Base-by-base conservation (phyloP, 2,329 filamentous ascomycete species). In the Cytospora piceicola region DNA sequence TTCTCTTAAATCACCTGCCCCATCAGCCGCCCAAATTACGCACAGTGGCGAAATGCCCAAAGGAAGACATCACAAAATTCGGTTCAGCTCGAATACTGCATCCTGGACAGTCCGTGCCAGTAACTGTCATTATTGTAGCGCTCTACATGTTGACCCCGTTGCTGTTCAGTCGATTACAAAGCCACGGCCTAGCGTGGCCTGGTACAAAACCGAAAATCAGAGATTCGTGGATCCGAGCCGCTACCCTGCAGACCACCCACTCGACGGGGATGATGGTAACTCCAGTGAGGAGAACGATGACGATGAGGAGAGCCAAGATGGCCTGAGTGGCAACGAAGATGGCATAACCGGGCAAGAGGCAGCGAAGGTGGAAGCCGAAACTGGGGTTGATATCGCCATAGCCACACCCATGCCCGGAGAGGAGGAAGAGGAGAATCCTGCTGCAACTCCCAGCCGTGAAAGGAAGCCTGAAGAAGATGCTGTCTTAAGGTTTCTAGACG, bases 201-300 rank as follows among this genome's bases (percentile, higher is more conserved):
- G 51, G 59, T 51, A 55, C 3, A 32, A 24, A 1, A n/a, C 12
- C 8, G 59, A 61, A 14, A 61, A 61, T 22, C 59, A 55, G 20
- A 46, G 3, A 11, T 55, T 61, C 17, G 20, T 55, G 6, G 59
- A 61, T 17, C 17, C 17, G 7, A 46, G 17, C 15, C 42, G 42
- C 7, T 11, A 20, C 6, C n/a, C 17, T 1, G 29, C 34, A 3
- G 27, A 34, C 11, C 14, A 24, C 3, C 3, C n/a, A 2, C 15
- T 1, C 4, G 11, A 27, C 3, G 58, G 39, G 2, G 49, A 53
- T 15, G 24, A n/a, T 9, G 36, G 2, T 14, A 3, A n/a, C 20
- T 46, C 15, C 20, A 46, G 17, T n/a, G 42, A n/a, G n/a, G 42
- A 39, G 1, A n/a, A 61, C 2, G 58, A 29, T 20, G 29, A 27